Conservation (phyloP, 164 flowering plant genomes). For the Aristolochia californica region DNA sequence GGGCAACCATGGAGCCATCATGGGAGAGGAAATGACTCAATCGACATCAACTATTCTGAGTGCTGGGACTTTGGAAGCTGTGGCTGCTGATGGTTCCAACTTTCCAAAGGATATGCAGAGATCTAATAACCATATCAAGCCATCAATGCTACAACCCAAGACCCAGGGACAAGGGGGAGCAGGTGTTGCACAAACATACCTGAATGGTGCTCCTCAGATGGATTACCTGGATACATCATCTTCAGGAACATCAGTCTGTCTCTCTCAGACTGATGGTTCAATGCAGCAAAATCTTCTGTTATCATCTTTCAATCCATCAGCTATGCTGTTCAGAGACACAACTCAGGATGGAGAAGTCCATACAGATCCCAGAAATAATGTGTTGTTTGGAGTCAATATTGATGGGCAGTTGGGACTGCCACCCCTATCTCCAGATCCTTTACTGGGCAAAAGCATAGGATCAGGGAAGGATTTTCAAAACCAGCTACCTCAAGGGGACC, state of each 20-base stretch:
- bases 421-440: slow-evolving; percentile 45
- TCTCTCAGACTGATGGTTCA: slow-evolving; percentile 60
- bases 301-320: slow-evolving; percentile 40
- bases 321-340: slow-evolving; percentile 46
- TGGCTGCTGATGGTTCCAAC: slow-evolving; percentile 25
- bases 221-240: slow-evolving; percentile 86
- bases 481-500: slow-evolving; percentile 39
- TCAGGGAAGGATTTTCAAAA: slow-evolving; percentile 52
- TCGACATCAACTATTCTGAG: slow-evolving; percentile 43
- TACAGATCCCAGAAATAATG: slow-evolving; percentile 42
- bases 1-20: slow-evolving; percentile 19
- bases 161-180: slow-evolving; percentile 44
- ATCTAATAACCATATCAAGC: slow-evolving; percentile 32
- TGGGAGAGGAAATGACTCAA: slow-evolving; percentile 54
- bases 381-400: slow-evolving; percentile 44
- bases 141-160: slow-evolving; percentile 48
- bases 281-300: slow-evolving; percentile 43
- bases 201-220: slow-evolving; percentile 35
- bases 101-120: slow-evolving; percentile 45
- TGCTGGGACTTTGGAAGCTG: slow-evolving; percentile 41
- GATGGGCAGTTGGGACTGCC: slow-evolving; percentile 46
- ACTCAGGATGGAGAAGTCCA: slow-evolving; percentile 53
- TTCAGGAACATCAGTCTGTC: slow-evolving; percentile 75
- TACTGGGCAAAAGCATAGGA: slow-evolving; percentile 38
- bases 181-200: slow-evolving; percentile 36